phyloP scores from a whole-genome alignment of 2,329 filamentous ascomycete species.

The Talaromyces sp. region DNA sequence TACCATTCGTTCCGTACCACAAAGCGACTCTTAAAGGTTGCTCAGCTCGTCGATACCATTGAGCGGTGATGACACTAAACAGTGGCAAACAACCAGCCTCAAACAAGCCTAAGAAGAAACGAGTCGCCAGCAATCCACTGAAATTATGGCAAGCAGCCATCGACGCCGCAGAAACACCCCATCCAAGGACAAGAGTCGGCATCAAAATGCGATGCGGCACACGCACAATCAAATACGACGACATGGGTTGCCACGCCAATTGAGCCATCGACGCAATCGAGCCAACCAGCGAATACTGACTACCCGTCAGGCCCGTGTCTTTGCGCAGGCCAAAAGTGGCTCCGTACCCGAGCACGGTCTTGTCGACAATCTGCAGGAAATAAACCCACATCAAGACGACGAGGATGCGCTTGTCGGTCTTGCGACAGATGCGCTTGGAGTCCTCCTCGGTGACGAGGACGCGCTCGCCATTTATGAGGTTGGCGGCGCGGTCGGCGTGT shows the following conservation, averaged over 20 bases:
- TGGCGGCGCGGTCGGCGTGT: slow-evolving; percentile 17
- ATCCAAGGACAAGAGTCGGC: slow-evolving; percentile 48
- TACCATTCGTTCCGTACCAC: slow-evolving; percentile 65
- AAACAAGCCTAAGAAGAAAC: slow-evolving; percentile 54
- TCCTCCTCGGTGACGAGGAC: slow-evolving; percentile 31
- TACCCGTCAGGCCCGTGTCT: slow-evolving; percentile 51
- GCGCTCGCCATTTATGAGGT: slow-evolving; percentile 13
- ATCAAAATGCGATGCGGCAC: slow-evolving; percentile 59
- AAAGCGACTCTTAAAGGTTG: slow-evolving; percentile 61
- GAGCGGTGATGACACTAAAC: slow-evolving; percentile 45
- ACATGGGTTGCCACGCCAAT: slow-evolving; percentile 60
- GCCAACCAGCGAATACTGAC: slow-evolving; percentile 57
- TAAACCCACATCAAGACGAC: slow-evolving; percentile 46
- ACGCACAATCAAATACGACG: slow-evolving; percentile 58
- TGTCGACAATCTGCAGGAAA: slow-evolving; percentile 55
- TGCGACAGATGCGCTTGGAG: slow-evolving; percentile 56
- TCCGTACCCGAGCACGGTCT: slow-evolving; percentile 56
- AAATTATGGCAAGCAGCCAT: slow-evolving; percentile 51
- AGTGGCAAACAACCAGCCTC: slow-evolving; percentile 51
- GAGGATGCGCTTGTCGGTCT: slow-evolving; percentile 61
- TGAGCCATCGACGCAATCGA: slow-evolving; percentile 60
- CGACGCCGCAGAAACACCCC: slow-evolving; percentile 48
- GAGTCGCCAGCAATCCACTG: slow-evolving; percentile 44
- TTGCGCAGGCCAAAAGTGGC: slow-evolving; percentile 54
- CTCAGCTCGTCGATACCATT: slow-evolving; percentile 52